Conservation (phyloP, 2,329 filamentous ascomycete species). For the Talaromyces verruculosus region DNA sequence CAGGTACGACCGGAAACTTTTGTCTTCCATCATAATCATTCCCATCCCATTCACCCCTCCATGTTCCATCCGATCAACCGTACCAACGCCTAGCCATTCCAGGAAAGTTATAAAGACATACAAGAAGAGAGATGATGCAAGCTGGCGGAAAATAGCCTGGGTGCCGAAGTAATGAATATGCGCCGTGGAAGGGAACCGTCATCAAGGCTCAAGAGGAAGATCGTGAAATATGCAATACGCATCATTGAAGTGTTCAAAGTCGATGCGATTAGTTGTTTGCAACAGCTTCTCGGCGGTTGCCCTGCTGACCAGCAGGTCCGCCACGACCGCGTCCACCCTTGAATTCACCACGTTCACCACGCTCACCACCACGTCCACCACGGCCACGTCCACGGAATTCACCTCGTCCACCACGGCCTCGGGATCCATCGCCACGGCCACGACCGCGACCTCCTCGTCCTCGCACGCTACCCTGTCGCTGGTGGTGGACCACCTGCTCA, state of each 20-base stretch:
- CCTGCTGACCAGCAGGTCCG: slow-evolving; percentile 27
- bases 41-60: slow-evolving; percentile 36
- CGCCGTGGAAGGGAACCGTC: not conserved
- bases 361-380: slow-evolving; percentile 37
- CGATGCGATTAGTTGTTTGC: slow-evolving; percentile 22
- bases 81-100: slow-evolving; percentile 34
- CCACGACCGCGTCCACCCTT: slow-evolving; percentile 37
- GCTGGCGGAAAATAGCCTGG: slow-evolving; percentile 20
- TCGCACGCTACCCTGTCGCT: slow-evolving; percentile 38
- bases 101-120: slow-evolving; percentile 23
- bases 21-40: slow-evolving; percentile 11
- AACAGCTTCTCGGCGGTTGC: slow-evolving; percentile 32
- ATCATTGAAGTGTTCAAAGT: not conserved
- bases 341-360: slow-evolving; percentile 27
- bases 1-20: slow-evolving; percentile 12
- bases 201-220: not conserved
- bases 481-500: slow-evolving; percentile 36
- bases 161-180: not conserved
- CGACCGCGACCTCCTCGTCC: slow-evolving; percentile 36
- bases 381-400: slow-evolving; percentile 15
- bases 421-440: slow-evolving; percentile 39
- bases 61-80: slow-evolving; percentile 13
- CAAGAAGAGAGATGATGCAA: slow-evolving; percentile 22
- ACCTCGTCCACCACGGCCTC: slow-evolving; percentile 38
- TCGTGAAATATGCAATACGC: slow-evolving; percentile 11